phyloP scores from a whole-genome alignment of 1,284 basidiomycete species.

The Anthracocystis panici-leucophaei region DNA sequence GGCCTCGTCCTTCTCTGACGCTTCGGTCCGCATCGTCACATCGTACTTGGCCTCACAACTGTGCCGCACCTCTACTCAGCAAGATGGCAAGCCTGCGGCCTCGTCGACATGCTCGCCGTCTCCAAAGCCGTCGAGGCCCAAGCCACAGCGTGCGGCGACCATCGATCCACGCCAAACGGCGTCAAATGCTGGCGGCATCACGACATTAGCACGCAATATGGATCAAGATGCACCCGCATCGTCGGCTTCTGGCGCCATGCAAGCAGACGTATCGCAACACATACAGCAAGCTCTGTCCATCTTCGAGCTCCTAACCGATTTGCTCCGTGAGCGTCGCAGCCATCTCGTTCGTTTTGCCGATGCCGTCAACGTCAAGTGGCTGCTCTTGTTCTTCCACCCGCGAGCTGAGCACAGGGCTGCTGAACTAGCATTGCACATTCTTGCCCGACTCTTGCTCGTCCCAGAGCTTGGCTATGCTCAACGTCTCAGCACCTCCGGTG shows the following conservation, averaged over 20 bases:
- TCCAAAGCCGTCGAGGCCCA: constrained; percentile 3
- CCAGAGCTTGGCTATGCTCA: constrained; percentile 38
- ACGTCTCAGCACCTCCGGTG: constrained; percentile 78
- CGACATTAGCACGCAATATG: background rate
- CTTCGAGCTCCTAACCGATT: constrained; percentile 48
- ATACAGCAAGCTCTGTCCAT: constrained; percentile 29
- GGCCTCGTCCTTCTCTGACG: constrained; percentile 77
- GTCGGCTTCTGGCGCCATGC: background rate
- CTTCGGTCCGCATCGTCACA: constrained; percentile 83
- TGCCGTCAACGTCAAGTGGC: constrained; percentile 55
- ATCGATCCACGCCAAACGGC: background rate
- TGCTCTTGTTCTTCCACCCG: constrained; percentile 62
- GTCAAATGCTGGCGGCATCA: too few relatives aligned
- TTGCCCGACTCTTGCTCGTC: constrained; percentile 38
- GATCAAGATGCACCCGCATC: background rate
- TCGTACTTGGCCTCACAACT: constrained; percentile 86
- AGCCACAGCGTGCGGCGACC: constrained; percentile 18
- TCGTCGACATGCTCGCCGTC: background rate
- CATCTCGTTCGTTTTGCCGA: constrained; percentile 46
- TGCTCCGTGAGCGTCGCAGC: constrained; percentile 46
- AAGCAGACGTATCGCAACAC: background rate
- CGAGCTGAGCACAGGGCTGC: constrained; percentile 44
- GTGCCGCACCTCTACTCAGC: constrained; percentile 70
- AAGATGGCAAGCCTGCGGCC: constrained; percentile 61
- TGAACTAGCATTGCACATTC: constrained; percentile 46